Evolutionary conservation across 805 yeast genomes (phyloP).

Genomic region (Monosporozyma solicola): DNA sequence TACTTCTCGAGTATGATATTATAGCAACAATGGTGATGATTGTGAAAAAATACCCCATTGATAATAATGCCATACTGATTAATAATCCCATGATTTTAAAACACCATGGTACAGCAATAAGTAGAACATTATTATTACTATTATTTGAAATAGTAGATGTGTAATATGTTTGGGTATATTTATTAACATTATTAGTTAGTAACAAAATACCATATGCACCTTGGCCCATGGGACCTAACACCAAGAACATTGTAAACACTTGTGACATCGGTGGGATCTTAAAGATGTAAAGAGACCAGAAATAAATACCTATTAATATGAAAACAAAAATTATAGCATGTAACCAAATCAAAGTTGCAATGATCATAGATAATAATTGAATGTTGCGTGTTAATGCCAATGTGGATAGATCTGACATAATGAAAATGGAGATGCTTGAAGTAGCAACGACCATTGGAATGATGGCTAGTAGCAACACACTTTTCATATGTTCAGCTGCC

Average conservation of each 20-base stretch:
- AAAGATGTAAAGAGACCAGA: constrained; percentile 48
- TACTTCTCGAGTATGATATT: constrained; percentile 13
- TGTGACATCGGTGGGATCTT: constrained; percentile 48
- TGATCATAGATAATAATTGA: constrained; percentile 43
- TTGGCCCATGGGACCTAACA: constrained; percentile 81
- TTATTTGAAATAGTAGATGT: constrained; percentile 5
- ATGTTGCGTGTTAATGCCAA: constrained; percentile 29
- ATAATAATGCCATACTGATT: constrained; percentile 37
- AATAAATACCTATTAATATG: constrained; percentile 45
- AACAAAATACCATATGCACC: constrained; percentile 62
- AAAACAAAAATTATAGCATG: constrained; percentile 57
- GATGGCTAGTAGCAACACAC: constrained; percentile 59
- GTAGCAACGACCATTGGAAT: constrained; percentile 75
- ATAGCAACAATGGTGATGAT: constrained; percentile 33
- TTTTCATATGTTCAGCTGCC: constrained; percentile 37
- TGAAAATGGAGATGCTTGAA: constrained; percentile 53
- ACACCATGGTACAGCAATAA: constrained; percentile 22
- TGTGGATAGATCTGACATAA: constrained; percentile 35
- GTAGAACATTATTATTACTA: constrained; percentile 10
- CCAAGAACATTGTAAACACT: constrained; percentile 61
- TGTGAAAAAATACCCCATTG: constrained; percentile 54
- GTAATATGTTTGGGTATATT: constrained; percentile 16
- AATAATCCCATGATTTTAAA: constrained; percentile 32
- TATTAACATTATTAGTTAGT: constrained; percentile 38
- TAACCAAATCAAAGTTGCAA: constrained; percentile 56